These are phyloP conservation scores for Penicillium robsamsonii DNA, from an alignment of 495 filamentous ascomycete genomes.

Conservation along the genomic window DNA sequence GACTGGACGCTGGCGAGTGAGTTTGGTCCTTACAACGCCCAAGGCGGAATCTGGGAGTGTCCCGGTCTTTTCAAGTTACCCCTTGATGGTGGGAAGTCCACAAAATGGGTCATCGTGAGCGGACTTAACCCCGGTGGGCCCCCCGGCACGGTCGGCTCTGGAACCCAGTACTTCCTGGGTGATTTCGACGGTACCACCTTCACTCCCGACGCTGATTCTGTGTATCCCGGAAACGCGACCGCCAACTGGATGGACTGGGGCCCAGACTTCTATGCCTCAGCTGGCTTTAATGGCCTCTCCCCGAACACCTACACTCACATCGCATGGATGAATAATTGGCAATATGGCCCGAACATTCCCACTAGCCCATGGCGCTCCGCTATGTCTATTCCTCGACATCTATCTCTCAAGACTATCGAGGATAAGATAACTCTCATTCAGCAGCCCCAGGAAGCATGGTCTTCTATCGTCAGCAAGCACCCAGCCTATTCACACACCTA, in stretches of 20 bases:
- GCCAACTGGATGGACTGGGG: constrained; percentile 7
- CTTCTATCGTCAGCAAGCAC: background rate
- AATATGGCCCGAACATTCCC: constrained; percentile 42
- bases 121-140: constrained; percentile 59
- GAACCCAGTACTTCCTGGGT: constrained; percentile 38
- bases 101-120: constrained; percentile 48
- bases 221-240: constrained; percentile 5
- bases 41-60: constrained; percentile 58
- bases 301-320: constrained; percentile 41
- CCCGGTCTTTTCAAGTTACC: constrained; percentile 48
- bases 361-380: constrained; percentile 50
- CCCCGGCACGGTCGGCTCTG: constrained; percentile 44
- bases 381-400: constrained; percentile 48
- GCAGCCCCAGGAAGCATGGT: constrained; percentile 19
- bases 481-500: too few relatives aligned
- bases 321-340: constrained; percentile 62
- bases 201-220: constrained; percentile 20
- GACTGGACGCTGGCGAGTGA: constrained; percentile 54
- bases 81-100: constrained; percentile 27
- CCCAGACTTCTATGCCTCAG: constrained; percentile 6
- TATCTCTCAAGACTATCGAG: constrained; percentile 30
- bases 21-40: constrained; percentile 49
- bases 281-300: constrained; percentile 3
- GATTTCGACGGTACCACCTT: constrained; percentile 39
- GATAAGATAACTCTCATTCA: constrained; percentile 21